phyloP scores from a whole-genome alignment of 2,329 filamentous ascomycete species.

The Apiospora saccharicola region DNA sequence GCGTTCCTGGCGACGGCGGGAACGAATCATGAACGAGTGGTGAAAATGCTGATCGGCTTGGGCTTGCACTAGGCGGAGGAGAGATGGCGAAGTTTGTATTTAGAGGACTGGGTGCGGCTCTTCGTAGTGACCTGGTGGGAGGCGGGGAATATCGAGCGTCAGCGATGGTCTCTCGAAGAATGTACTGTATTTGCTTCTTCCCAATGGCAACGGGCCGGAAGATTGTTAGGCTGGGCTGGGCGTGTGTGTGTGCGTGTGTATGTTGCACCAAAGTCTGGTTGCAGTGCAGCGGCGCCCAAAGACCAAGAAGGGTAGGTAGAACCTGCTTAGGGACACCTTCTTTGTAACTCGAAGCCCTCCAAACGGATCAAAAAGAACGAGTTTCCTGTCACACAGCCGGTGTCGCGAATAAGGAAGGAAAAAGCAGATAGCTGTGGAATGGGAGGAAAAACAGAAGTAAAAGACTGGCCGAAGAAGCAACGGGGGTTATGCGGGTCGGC shows the following conservation, averaged over 20 bases:
- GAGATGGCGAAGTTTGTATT: slow-evolving; percentile 52
- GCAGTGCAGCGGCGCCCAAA: slow-evolving; percentile 20
- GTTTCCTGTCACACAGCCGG: slow-evolving; percentile 2
- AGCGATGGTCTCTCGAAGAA: slow-evolving; percentile 9
- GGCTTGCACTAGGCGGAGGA: slow-evolving; percentile 52
- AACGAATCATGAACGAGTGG: slow-evolving; percentile 39
- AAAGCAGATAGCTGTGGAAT: slow-evolving; percentile 13
- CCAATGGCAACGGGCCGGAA: slow-evolving; percentile 1
- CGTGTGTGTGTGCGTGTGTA: no score
- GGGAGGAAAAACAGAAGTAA: slow-evolving; percentile 15
- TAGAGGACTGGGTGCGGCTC: slow-evolving; percentile 58
- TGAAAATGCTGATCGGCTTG: slow-evolving; percentile 46
- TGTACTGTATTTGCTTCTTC: background rate
- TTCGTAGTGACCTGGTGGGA: slow-evolving; percentile 31
- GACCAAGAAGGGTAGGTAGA: background rate
- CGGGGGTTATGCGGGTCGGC: slow-evolving; percentile 23
- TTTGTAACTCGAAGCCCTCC: slow-evolving; percentile 2
- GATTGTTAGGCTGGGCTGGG: slow-evolving; percentile 20
- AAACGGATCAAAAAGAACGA: slow-evolving; percentile 9
- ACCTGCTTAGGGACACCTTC: background rate
- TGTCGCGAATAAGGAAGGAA: background rate
- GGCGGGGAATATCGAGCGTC: slow-evolving; percentile 12
- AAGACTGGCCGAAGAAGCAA: slow-evolving; percentile 20
- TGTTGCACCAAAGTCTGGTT: slow-evolving; percentile 15
- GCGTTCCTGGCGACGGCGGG: slow-evolving; percentile 37